Evolutionary conservation across 2,329 filamentous ascomycete species (phyloP).

Genomic region (Fusarium brachygibbosum): DNA sequence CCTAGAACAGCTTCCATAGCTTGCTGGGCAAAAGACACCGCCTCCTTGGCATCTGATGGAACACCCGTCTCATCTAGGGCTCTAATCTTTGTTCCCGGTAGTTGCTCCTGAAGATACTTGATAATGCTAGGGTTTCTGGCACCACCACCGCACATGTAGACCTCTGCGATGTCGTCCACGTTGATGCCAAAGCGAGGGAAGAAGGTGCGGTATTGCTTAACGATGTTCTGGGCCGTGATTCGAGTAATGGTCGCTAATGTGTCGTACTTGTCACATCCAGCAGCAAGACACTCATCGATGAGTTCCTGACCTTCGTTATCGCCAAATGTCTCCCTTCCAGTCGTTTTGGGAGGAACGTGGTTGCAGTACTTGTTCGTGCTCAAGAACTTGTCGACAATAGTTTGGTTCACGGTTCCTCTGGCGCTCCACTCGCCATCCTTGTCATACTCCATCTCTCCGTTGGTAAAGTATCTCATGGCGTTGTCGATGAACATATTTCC

Average conservation of each 20-base stretch:
- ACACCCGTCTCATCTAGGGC: slow-evolving; percentile 67
- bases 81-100: slow-evolving; percentile 58
- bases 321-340: slow-evolving; percentile 70
- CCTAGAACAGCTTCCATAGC: slow-evolving; percentile 70
- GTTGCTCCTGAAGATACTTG: slow-evolving; percentile 15
- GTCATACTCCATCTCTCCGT: slow-evolving; percentile 65
- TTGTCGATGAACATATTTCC: slow-evolving; percentile 70
- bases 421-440: slow-evolving; percentile 64
- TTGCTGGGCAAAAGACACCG: slow-evolving; percentile 67
- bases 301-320: slow-evolving; percentile 67
- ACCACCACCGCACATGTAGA: slow-evolving; percentile 20
- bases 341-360: slow-evolving; percentile 66
- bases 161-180: slow-evolving; percentile 3
- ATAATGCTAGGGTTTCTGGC: slow-evolving; percentile 18
- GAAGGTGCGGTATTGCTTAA: slow-evolving; percentile 49
- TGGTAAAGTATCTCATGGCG: slow-evolving; percentile 66
- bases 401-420: slow-evolving; percentile 63
- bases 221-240: slow-evolving; percentile 70
- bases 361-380: slow-evolving; percentile 62
- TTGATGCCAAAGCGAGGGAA: slow-evolving; percentile 18
- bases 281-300: slow-evolving; percentile 59
- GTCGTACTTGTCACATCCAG: slow-evolving; percentile 57
- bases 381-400: slow-evolving; percentile 48
- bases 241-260: slow-evolving; percentile 70
- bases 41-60: slow-evolving; percentile 66